Evolutionary conservation across 2,329 filamentous ascomycete species (phyloP).

Genomic region (Fusarium succisae): DNA sequence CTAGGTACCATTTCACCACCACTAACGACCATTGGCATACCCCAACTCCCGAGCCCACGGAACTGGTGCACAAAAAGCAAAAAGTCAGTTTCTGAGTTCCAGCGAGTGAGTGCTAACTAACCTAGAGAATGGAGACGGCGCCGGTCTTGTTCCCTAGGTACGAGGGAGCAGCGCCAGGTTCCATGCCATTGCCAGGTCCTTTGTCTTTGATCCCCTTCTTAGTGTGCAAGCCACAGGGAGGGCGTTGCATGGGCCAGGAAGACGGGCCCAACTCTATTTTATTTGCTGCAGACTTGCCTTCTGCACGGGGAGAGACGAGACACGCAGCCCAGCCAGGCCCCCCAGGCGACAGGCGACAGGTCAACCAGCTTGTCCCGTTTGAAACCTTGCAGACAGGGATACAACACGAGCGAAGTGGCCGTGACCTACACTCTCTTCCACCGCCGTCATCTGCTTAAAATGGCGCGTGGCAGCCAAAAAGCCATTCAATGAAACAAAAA

Average conservation of each 20-base stretch:
- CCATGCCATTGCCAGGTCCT: not conserved
- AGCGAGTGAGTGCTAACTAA: not conserved
- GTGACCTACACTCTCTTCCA: not conserved
- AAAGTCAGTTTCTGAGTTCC: not conserved
- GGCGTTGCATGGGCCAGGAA: not conserved
- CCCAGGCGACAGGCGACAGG: not conserved
- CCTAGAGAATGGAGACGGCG: not conserved
- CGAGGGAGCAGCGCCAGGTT: conserved; percentile 10
- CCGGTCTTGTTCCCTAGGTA: not conserved
- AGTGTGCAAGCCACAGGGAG: not conserved
- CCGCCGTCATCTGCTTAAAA: conserved; percentile 25
- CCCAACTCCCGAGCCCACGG: conserved; percentile 34
- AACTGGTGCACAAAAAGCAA: conserved; percentile 14
- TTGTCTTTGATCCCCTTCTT: not conserved
- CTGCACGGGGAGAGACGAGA: not conserved
- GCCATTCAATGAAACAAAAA: not conserved
- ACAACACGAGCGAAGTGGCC: conserved; percentile 11
- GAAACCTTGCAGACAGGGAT: conserved; percentile 20
- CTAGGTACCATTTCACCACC: not conserved
- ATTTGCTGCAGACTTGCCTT: conserved; percentile 11
- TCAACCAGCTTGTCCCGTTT: conserved; percentile 14
- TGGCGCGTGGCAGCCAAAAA: conserved; percentile 41
- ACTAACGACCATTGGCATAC: not conserved
- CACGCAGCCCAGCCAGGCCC: not conserved
- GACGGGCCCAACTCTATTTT: conserved; percentile 41